These are phyloP conservation scores for Nissolia schottii DNA, from an alignment of 306 rosid species.

Conservation along the genomic window DNA sequence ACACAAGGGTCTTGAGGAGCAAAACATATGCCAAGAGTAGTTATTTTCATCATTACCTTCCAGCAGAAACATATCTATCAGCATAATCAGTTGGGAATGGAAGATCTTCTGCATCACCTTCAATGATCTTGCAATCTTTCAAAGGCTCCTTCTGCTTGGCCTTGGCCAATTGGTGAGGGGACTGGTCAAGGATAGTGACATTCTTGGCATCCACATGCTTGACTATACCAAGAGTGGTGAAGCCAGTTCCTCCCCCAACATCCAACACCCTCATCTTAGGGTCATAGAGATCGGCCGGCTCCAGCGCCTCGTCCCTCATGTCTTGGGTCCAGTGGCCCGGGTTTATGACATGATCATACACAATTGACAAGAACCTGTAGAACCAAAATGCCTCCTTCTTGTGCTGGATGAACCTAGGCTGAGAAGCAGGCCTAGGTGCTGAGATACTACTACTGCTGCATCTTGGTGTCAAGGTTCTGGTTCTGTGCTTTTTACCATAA, in stretches of 20 bases:
- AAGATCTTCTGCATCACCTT: constrained; percentile 91
- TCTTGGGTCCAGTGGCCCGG: constrained; percentile 98
- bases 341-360: constrained; percentile 81
- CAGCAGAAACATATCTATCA: constrained; percentile 87
- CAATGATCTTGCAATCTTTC: constrained; percentile 76
- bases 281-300: constrained; percentile 77
- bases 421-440: constrained; percentile 75
- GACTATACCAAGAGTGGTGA: constrained; percentile 84
- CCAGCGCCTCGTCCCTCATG: constrained; percentile 94
- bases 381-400: constrained; percentile 96
- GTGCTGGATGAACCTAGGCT: constrained; percentile 92
- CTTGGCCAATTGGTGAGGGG: constrained; percentile 92
- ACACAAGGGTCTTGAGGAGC: background rate
- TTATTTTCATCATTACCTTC: constrained; percentile 76
- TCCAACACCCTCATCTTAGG: constrained; percentile 75
- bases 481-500: constrained; percentile 20
- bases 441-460: constrained; percentile 46
- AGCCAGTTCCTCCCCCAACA: constrained; percentile 92
- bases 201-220: constrained; percentile 89
- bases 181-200: constrained; percentile 91
- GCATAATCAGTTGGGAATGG: constrained; percentile 89
- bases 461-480: background rate
- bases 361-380: constrained; percentile 83
- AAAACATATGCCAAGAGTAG: constrained; percentile 4
- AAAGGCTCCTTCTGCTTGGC: constrained; percentile 84